Evolutionary conservation across 202 grass and related monocot species (phyloP).

Genomic region (Elaeis oleifera): DNA sequence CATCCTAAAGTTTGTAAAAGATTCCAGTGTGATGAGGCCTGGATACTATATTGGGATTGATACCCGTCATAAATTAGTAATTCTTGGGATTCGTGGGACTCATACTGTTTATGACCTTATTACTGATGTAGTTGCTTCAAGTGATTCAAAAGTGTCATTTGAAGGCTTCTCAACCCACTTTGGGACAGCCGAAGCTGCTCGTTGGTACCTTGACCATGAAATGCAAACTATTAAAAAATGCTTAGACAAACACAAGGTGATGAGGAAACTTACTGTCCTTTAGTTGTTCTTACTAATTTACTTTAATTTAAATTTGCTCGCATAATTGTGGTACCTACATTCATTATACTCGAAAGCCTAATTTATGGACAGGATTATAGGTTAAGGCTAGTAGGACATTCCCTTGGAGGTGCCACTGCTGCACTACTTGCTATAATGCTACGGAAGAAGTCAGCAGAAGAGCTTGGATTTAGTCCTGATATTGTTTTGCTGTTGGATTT

Average conservation of each 20-base stretch:
- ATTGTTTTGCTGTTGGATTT: conserved; percentile 80
- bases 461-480: conserved; percentile 86
- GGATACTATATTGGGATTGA: conserved; percentile 83
- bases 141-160: conserved; percentile 68
- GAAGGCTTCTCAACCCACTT: conserved; percentile 82
- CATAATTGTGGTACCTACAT: not conserved
- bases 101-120: conserved; percentile 83
- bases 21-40: conserved; percentile 76
- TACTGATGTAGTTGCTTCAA: conserved; percentile 74
- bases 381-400: conserved; percentile 75
- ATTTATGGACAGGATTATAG: conserved; percentile 47
- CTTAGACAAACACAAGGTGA: conserved; percentile 76
- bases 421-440: conserved; percentile 80
- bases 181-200: conserved; percentile 85
- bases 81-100: conserved; percentile 90
- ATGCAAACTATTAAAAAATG: conserved; percentile 58
- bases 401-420: conserved; percentile 82
- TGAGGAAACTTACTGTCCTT: not conserved
- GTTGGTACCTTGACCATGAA: conserved; percentile 84
- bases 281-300: too few relatives aligned
- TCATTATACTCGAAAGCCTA: not conserved
- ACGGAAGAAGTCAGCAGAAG: conserved; percentile 63
- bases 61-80: conserved; percentile 55
- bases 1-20: conserved; percentile 78
- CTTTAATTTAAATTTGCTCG: too few relatives aligned